Conservation (phyloP, 2,329 filamentous ascomycete genomes). For the Huntiella bhutanensis region DNA sequence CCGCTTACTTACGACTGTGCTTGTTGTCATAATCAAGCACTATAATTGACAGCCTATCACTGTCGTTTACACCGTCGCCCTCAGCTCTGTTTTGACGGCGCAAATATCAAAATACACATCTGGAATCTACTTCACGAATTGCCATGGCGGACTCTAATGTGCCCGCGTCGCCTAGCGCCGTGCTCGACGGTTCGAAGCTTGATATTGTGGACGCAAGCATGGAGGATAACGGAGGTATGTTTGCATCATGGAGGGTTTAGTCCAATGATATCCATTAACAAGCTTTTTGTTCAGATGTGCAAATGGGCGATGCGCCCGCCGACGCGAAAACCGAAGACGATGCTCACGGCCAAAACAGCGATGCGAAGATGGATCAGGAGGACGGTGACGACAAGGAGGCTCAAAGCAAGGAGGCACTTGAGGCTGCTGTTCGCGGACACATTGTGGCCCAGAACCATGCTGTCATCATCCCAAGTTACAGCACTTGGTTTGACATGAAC, state of each 20-base stretch:
- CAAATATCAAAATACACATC: no score
- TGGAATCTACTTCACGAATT: background rate
- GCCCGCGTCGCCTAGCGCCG: background rate
- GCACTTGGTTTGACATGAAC: slow-evolving; percentile 98
- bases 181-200: background rate
- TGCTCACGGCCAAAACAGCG: slow-evolving; percentile 29
- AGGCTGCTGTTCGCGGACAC: slow-evolving; percentile 77
- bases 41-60: no score
- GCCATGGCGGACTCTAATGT: slow-evolving; percentile 7
- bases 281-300: slow-evolving; percentile 29
- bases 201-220: slow-evolving; percentile 1
- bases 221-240: slow-evolving; percentile 11
- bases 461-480: slow-evolving; percentile 93
- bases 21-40: no score
- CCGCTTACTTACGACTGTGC: no score
- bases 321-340: slow-evolving; percentile 43
- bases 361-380: slow-evolving; percentile 31
- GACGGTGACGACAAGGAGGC: slow-evolving; percentile 33
- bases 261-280: background rate
- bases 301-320: slow-evolving; percentile 37
- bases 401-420: slow-evolving; percentile 64
- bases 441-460: slow-evolving; percentile 85
- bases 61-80: no score
- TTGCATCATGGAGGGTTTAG: background rate
- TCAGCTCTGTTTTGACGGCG: no score